Evolutionary conservation across 768 basidiomycete species (phyloP), one percentile per base, ranked within the genome.

Genomic region (Podaxis sp.): DNA sequence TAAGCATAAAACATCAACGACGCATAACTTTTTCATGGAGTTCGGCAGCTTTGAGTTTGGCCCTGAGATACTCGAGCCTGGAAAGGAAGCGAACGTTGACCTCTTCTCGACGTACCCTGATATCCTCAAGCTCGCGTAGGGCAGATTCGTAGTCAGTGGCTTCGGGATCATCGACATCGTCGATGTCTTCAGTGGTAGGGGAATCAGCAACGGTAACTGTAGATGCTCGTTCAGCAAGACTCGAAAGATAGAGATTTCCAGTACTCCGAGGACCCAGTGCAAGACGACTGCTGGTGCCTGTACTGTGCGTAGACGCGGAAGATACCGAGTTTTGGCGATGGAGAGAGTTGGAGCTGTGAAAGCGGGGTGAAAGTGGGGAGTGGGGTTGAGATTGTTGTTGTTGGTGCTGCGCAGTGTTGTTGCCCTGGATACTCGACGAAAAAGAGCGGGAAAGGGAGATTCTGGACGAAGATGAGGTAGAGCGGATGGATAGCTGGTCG

Each of bases 41-140:
- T 75, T 93, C 88, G 4, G 90, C 89, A 16, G 85, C 85, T 72
- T 87, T 91, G 69, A 92, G 75, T 67, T 83, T 85, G 35, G 89
- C 91, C 47, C 82, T 79, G 32, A 93, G 77, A 68, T 86, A 93
- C 64, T 91, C 89, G 59, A 93, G 70, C 52, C 90, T 84, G 27
- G 82, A 79, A 55, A 85, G 83, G 70, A 90, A 93, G 54, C 91
- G 81, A 59, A 74, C 79, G 27, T 82, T 81, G 52, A 93, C 83
- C 63, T 90, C 89, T 27, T 79, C 80, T 44, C 84, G 79, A 42
- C 89, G 81, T 58, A 79, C 75, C 55, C 86, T 82, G 55, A 93
- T 82, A 61, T 91, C 88, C 2, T 68, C 66, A 63, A 90, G 74
- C 71, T 89, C 62, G 25, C n/a, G 52, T 13, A 61, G 28, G 10